Evolutionary conservation across 2,329 filamentous ascomycete species (phyloP).

Genomic region (Setomelanomma holmii): DNA sequence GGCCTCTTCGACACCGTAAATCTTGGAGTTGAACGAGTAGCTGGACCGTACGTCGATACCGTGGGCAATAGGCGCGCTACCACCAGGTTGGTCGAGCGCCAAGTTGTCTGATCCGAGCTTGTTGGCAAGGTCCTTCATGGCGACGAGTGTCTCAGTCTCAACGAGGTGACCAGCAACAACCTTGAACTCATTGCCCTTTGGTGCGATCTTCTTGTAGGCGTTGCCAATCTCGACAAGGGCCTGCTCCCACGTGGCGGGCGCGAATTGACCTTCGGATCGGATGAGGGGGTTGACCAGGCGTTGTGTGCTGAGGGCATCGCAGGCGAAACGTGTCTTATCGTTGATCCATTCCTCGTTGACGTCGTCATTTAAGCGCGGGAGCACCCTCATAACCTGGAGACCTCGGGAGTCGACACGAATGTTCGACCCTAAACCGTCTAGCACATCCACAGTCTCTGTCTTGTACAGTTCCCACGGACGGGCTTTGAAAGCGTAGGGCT

Average conservation of each 20-base stretch:
- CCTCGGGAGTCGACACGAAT: conserved; percentile 93
- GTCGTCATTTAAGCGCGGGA: conserved; percentile 94
- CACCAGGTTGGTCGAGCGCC: conserved; percentile 86
- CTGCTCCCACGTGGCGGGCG: conserved; percentile 94
- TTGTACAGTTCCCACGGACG: conserved; percentile 97
- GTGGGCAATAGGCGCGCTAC: conserved; percentile 84
- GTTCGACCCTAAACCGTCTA: conserved; percentile 91
- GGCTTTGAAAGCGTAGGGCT: conserved; percentile 96
- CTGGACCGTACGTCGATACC: conserved; percentile 93
- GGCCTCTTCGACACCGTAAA: conserved; percentile 91
- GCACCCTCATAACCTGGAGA: conserved; percentile 92
- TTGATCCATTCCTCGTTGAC: conserved; percentile 99
- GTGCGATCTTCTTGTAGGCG: conserved; percentile 79
- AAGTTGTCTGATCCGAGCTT: conserved; percentile 96
- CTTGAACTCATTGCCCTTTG: conserved; percentile 95
- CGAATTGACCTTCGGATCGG: conserved; percentile 87
- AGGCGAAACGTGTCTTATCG: conserved; percentile 96
- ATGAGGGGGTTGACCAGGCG: conserved; percentile 91
- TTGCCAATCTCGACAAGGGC: conserved; percentile 85
- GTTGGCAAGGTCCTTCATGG: conserved; percentile 97
- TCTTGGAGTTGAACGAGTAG: conserved; percentile 96
- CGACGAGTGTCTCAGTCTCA: conserved; percentile 92
- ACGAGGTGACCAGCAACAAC: conserved; percentile 88
- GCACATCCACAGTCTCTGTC: conserved; percentile 93
- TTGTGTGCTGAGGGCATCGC: conserved; percentile 95